Evolutionary conservation across 2,329 filamentous ascomycete genomes (phyloP), one percentile per base, ranked within the genome.

Genomic region (Lecanosticta acicola): DNA sequence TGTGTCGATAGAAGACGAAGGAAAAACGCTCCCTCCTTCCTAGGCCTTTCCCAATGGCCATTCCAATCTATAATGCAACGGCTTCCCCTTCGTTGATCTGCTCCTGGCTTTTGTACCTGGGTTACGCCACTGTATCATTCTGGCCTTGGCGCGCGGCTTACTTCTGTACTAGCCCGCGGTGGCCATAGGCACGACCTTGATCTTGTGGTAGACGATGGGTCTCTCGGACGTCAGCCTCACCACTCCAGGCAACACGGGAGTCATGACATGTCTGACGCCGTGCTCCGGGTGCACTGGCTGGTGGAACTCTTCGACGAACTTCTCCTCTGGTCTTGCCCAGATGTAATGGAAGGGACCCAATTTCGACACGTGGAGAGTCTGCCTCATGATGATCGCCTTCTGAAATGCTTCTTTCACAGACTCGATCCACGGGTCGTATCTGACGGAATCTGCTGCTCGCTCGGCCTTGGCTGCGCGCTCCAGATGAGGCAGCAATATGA

Each of bases 311-410:
- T 21, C 16, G 13, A 20, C 18, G 14, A 42, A 13, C 40, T 29
- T 29, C 24, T 11, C 7, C 24, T 29, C 24, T 29, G 24, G 24
- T 5, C 7, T 29, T 13, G 34, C 14, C 42, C 42, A 44, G 4
- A n/a, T n/a, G 19, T 19, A 44, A 3, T 19, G 18, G 41, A 52
- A 48, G 3, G 36, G 42, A 1, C 45, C 45, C 1, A 41, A 10
- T 3, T 16, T 3, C 1, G 48, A 51, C 10, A 7, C 17, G 3
- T 13, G 4, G 1, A 43, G 34, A 3, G 32, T 36, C 37, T 46
- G 51, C 37, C 46, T 46, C 32, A 54, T 20, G 32, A 44, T 32
- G 14, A 49, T 43, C 2, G 50, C 48, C 13, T 24, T 13, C 3
- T 14, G n/a, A 35, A 48, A 45, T 3, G 48, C 50, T 3, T 41